phyloP scores from a whole-genome alignment of 23 red algal genomes.

The Porphyridium purpureum region DNA sequence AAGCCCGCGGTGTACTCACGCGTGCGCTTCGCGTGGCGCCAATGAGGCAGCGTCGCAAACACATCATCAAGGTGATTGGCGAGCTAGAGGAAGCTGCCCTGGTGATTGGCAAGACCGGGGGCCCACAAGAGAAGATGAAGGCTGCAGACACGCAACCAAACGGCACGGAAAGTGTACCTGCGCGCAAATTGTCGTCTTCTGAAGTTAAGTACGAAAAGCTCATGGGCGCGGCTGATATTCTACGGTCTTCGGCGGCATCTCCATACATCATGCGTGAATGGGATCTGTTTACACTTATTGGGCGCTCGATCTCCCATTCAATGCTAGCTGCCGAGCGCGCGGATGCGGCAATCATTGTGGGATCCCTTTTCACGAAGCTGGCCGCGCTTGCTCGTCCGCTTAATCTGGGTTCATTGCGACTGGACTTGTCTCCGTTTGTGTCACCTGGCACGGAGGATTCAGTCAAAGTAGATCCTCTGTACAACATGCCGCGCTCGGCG shows the following conservation, averaged over 20 bases:
- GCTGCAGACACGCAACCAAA: not conserved
- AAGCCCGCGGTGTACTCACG: constrained; percentile 50
- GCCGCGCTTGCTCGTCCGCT: constrained; percentile 34
- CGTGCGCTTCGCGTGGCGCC: constrained; percentile 28
- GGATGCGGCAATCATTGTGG: constrained; percentile 33
- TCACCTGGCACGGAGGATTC: too few species aligned
- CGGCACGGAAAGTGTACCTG: not conserved
- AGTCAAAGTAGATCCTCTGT: too few species aligned
- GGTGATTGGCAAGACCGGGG: constrained; percentile 3
- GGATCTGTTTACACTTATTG: constrained; percentile 18
- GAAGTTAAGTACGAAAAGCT: constrained; percentile 44
- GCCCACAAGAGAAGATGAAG: constrained; percentile 4
- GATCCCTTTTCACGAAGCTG: constrained; percentile 36
- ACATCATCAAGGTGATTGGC: constrained; percentile 10
- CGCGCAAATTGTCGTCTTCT: not conserved
- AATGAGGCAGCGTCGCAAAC: constrained; percentile 8
- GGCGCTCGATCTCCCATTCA: constrained; percentile 14
- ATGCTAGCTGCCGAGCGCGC: constrained; percentile 41
- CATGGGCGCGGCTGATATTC: constrained; percentile 38
- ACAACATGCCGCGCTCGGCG: too few species aligned
- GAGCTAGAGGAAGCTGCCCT: constrained; percentile 16
- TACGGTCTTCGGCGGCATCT: constrained; percentile 27
- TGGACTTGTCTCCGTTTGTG: too few species aligned
- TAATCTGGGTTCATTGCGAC: constrained; percentile 9
- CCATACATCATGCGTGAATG: constrained; percentile 58